Evolutionary conservation across 176 grass and related monocot species (phyloP).

Genomic region (Avena atlantica): DNA sequence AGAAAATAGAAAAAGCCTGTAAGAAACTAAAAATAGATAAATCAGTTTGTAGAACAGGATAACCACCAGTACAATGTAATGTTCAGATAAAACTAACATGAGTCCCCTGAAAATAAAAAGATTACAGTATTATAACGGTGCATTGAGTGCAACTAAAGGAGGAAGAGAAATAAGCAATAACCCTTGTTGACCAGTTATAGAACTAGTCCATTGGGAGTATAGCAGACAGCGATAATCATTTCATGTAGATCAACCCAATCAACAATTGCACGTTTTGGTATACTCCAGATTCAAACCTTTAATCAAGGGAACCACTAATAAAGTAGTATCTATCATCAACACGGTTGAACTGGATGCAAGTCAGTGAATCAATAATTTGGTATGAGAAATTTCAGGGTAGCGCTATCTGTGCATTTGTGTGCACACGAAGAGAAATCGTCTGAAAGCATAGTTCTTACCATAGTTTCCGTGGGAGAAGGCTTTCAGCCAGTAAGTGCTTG

Average conservation of each 20-base stretch:
- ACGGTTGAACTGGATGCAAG: slow-evolving; percentile 99
- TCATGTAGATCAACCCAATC: slow-evolving; percentile 98
- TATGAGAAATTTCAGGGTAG: slow-evolving; percentile 35
- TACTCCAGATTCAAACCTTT: slow-evolving; percentile 93
- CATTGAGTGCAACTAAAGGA: not conserved
- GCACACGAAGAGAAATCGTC: not conserved
- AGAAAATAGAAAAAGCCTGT: slow-evolving; percentile 1
- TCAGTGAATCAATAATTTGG: slow-evolving; percentile 71
- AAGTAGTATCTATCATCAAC: slow-evolving; percentile 94
- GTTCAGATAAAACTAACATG: not conserved
- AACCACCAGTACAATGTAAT: slow-evolving; percentile 17
- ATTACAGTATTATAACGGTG: not conserved
- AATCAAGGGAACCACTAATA: slow-evolving; percentile 95
- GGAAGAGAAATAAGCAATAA: slow-evolving; percentile 32
- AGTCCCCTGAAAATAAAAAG: not conserved
- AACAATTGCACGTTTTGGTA: slow-evolving; percentile 90
- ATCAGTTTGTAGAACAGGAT: not conserved
- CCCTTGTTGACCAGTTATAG: not conserved
- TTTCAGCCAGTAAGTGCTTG: slow-evolving; percentile 92
- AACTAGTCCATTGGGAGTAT: slow-evolving; percentile 78
- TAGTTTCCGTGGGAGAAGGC: slow-evolving; percentile 87
- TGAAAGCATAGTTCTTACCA: slow-evolving; percentile 62
- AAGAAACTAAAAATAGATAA: not conserved
- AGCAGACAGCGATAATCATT: slow-evolving; percentile 93
- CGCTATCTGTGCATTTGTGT: not conserved